Percentiles rank a stretch among this genome's conserved stretches.
These are phyloP conservation scores for Azolla pinnata DNA, from an alignment of 75 land plant genomes.

Conservation along the genomic window DNA sequence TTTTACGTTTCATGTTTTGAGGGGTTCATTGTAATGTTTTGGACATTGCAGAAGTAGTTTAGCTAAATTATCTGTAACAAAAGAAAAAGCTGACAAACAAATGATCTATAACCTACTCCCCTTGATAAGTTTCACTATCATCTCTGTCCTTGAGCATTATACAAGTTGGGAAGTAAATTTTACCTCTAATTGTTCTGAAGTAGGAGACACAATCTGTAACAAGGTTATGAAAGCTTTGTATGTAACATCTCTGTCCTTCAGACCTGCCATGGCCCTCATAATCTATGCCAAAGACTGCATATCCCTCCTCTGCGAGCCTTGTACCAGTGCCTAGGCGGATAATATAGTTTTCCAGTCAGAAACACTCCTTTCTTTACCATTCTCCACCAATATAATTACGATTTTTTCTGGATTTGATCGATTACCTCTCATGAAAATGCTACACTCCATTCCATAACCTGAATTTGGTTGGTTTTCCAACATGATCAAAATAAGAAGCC, in stretches of 20 bases:
- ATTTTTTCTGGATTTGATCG: not conserved
- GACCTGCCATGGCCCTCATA: slow-evolving; percentile 20
- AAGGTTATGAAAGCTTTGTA: slow-evolving; percentile 31
- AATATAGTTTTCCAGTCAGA: not conserved
- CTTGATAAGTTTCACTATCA: too few relatives aligned
- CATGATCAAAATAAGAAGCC: too few relatives aligned
- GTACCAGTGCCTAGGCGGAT: slow-evolving; percentile 28
- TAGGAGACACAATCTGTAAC: slow-evolving; percentile 43
- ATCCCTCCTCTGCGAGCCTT: slow-evolving; percentile 47
- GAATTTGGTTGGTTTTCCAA: too few relatives aligned
- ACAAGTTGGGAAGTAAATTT: too few relatives aligned
- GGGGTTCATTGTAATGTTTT: too few relatives aligned
- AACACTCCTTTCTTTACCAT: not conserved
- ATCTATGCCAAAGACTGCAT: slow-evolving; percentile 55
- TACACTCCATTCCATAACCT: slow-evolving; percentile 96
- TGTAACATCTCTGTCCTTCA: slow-evolving; percentile 33
- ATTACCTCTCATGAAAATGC: slow-evolving; percentile 67
- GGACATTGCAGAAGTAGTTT: too few relatives aligned
- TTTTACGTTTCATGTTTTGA: too few relatives aligned
- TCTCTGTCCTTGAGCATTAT: too few relatives aligned
- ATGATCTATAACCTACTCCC: too few relatives aligned
- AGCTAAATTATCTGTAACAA: too few relatives aligned
- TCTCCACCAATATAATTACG: not conserved
- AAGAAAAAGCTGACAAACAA: too few relatives aligned
- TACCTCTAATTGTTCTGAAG: slow-evolving; percentile 41